Conservation (phyloP, 2,329 filamentous ascomycete species). For the Cryphonectria nitschkei region DNA sequence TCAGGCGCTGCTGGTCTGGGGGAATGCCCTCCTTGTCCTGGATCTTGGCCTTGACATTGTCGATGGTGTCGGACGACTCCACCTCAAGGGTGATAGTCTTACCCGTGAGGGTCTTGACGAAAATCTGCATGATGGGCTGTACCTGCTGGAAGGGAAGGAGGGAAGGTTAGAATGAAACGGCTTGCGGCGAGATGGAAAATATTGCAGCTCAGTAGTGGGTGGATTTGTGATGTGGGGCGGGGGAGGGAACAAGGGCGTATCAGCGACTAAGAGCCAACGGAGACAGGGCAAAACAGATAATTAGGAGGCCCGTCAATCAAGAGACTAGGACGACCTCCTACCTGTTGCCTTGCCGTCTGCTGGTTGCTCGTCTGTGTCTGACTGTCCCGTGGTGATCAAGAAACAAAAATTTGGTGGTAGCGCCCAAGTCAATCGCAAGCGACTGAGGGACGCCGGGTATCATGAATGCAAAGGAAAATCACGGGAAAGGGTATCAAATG, state of each 20-base stretch:
- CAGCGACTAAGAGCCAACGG: conserved; percentile 7
- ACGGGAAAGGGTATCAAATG: conserved; percentile 16
- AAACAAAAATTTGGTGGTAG: conserved; percentile 17
- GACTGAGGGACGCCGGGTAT: conserved; percentile 25
- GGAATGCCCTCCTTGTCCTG: conserved; percentile 99
- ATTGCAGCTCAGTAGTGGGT: conserved; percentile 25
- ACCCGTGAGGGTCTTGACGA: conserved; percentile 89
- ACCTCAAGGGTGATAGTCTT: conserved; percentile 99
- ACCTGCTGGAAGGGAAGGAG: conserved; percentile 43
- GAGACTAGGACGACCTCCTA: background rate
- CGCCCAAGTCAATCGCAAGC: conserved; percentile 17
- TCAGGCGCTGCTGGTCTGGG: conserved; percentile 98
- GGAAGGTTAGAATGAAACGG: conserved; percentile 27
- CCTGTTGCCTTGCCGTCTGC: background rate
- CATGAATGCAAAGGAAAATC: background rate
- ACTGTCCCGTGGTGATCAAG: background rate
- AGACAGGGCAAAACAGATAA: background rate
- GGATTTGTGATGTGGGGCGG: conserved; percentile 30
- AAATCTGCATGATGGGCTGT: conserved; percentile 75
- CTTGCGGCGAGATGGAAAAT: conserved; percentile 22
- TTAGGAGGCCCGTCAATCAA: background rate
- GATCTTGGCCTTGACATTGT: conserved; percentile 99
- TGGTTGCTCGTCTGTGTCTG: background rate
- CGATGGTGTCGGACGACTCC: conserved; percentile 99
- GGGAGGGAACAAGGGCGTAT: conserved; percentile 12